Conservation (phyloP, 495 filamentous ascomycete genomes). For the Lineolata rhizophorae region DNA sequence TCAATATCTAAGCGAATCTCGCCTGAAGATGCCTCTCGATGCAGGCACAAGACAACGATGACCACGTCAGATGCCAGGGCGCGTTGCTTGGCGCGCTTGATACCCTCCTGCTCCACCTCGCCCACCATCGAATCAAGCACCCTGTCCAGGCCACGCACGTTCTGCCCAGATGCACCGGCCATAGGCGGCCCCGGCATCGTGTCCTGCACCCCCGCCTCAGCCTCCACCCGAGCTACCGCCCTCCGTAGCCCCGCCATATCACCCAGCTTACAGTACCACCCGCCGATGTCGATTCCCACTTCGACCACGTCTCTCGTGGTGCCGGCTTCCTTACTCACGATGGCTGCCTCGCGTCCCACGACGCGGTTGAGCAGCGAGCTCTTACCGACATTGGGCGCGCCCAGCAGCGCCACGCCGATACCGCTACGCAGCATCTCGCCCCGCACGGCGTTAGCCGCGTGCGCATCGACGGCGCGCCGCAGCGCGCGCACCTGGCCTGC, state of each 20-base stretch:
- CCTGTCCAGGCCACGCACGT: neutral
- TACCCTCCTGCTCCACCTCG: conserved; percentile 71
- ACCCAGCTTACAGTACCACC: conserved; percentile 70
- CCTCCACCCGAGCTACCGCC: conserved; percentile 7
- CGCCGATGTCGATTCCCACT: conserved; percentile 71
- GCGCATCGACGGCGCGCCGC: conserved; percentile 34
- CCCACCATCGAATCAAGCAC: conserved; percentile 24
- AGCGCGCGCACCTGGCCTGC: conserved; percentile 37
- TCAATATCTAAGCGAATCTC: conserved; percentile 22
- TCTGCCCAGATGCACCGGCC: no score
- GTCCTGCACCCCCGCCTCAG: neutral
- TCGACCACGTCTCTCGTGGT: conserved; percentile 91
- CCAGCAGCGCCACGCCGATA: conserved; percentile 66
- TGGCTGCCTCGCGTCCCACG: conserved; percentile 83
- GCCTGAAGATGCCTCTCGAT: conserved; percentile 18
- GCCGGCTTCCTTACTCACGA: conserved; percentile 77
- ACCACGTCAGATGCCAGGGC: conserved; percentile 73
- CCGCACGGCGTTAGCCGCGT: conserved; percentile 54
- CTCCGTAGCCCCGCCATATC: conserved; percentile 74
- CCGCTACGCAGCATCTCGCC: conserved; percentile 74
- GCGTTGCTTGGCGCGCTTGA: conserved; percentile 60
- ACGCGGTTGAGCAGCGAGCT: conserved; percentile 80
- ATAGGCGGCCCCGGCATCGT: neutral
- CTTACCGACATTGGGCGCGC: conserved; percentile 88
- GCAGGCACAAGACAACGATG: conserved; percentile 54